Percentiles rank a stretch among this genome's conserved stretches.
These are phyloP conservation scores for Rhodotorula babjevae DNA, from an alignment of 768 basidiomycete genomes.

Conservation along the genomic window DNA sequence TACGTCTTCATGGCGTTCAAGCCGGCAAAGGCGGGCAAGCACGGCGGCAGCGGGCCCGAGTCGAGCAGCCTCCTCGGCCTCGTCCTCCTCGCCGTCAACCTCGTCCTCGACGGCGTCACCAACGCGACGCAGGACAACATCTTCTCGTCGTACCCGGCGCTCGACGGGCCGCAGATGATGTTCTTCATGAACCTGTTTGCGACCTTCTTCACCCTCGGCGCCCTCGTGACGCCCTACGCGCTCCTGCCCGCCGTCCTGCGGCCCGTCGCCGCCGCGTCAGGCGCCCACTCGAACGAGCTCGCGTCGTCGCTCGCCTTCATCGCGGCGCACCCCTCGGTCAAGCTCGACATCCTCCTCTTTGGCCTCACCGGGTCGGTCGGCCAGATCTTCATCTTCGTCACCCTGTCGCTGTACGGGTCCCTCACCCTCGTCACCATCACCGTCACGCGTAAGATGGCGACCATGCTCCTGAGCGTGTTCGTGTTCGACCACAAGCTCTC, in stretches of 20 bases:
- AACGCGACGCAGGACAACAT: conserved; percentile 98
- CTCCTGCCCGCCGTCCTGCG: conserved; percentile 67
- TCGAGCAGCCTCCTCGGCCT: conserved; percentile 64
- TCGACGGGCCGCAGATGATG: conserved; percentile 97
- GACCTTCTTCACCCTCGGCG: conserved; percentile 67
- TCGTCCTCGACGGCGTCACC: conserved; percentile 83
- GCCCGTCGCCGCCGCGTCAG: conserved; percentile 51
- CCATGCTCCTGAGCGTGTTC: conserved; percentile 91
- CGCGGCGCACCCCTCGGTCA: conserved; percentile 65
- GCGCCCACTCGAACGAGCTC: conserved; percentile 61
- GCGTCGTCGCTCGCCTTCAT: conserved; percentile 68
- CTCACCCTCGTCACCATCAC: conserved; percentile 83
- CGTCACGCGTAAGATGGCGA: conserved; percentile 91
- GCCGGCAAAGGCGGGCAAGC: conserved; percentile 53
- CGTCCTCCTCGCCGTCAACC: conserved; percentile 72
- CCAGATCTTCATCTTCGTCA: conserved; percentile 93
- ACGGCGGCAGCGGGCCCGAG: conserved; percentile 40
- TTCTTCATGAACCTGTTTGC: conserved; percentile 90
- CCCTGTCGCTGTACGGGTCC: conserved; percentile 70
- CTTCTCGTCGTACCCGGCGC: conserved; percentile 64
- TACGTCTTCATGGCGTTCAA: conserved; percentile 67
- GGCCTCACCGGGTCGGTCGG: conserved; percentile 87
- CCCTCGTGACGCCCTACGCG: conserved; percentile 51
- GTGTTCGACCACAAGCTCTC: conserved; percentile 84
- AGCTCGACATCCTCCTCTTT: conserved; percentile 72